A percentile compares a stretch with the other conserved stretches of the same genome.
phyloP scores from a whole-genome alignment of 495 filamentous ascomycete genomes.

The Penicillium mononematosum region DNA sequence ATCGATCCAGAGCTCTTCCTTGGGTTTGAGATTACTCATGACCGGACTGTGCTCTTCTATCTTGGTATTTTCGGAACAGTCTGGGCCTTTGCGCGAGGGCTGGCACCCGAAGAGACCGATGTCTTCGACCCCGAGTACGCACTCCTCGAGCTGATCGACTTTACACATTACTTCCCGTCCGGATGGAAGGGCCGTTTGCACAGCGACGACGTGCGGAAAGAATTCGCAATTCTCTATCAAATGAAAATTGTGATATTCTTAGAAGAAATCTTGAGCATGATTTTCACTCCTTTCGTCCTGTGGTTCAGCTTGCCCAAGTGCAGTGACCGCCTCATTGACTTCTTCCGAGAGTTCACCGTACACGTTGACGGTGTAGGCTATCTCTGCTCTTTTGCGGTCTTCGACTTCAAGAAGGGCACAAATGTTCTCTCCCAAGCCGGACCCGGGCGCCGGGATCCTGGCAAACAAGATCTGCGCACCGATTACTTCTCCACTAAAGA shows the following conservation, averaged over 20 bases:
- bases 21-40: slow-evolving; percentile 82
- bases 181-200: slow-evolving; percentile 89
- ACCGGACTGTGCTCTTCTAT: slow-evolving; percentile 82
- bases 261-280: slow-evolving; percentile 87
- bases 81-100: slow-evolving; percentile 76
- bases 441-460: slow-evolving; percentile 29
- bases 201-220: slow-evolving; percentile 77
- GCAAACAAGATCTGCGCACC: slow-evolving; percentile 64
- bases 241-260: slow-evolving; percentile 86
- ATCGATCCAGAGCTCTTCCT: slow-evolving; percentile 89
- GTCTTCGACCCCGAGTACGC: slow-evolving; percentile 93
- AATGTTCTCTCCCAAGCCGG: slow-evolving; percentile 51
- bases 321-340: slow-evolving; percentile 91
- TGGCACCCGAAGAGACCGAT: slow-evolving; percentile 78
- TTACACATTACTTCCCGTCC: slow-evolving; percentile 83
- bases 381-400: slow-evolving; percentile 96
- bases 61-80: slow-evolving; percentile 70
- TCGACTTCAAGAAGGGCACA: slow-evolving; percentile 86
- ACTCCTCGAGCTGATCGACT: slow-evolving; percentile 81
- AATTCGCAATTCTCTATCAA: slow-evolving; percentile 86
- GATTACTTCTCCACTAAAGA: slow-evolving; percentile 95
- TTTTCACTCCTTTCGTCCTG: slow-evolving; percentile 87
- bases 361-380: slow-evolving; percentile 96
- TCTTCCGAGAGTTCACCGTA: slow-evolving; percentile 95
- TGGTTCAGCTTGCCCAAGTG: slow-evolving; percentile 85